Conservation (phyloP, 2,329 filamentous ascomycete genomes). For the Emericellopsis atlantica region DNA sequence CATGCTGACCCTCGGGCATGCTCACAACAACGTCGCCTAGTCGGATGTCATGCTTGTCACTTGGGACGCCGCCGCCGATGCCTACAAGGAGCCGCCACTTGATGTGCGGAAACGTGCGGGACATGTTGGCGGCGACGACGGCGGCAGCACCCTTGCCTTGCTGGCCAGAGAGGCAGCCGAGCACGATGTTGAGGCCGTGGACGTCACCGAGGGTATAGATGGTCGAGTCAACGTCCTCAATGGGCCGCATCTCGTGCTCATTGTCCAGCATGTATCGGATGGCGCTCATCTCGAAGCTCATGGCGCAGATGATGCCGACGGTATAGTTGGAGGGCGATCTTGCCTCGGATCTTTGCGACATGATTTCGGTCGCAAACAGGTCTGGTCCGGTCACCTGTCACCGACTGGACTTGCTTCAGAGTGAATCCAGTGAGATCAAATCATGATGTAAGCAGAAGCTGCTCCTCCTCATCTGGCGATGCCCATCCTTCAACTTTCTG, state of each 20-base stretch:
- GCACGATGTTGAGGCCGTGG: constrained; percentile 18
- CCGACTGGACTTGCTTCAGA: no score
- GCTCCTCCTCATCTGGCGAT: no score
- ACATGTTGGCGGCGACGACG: constrained; percentile 11
- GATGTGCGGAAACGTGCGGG: constrained; percentile 14
- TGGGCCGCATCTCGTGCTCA: constrained; percentile 4
- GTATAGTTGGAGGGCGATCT: constrained; percentile 6
- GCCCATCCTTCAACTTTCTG: no score
- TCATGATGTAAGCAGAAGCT: no score
- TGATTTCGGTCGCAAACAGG: not conserved
- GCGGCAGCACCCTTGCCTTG: constrained; percentile 13
- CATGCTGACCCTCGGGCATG: not conserved
- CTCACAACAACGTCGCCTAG: constrained; percentile 10
- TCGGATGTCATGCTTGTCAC: constrained; percentile 17
- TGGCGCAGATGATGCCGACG: constrained; percentile 30
- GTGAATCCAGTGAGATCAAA: no score
- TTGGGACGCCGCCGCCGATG: constrained; percentile 16
- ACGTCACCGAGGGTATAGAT: not conserved
- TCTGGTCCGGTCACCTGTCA: no score
- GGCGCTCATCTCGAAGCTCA: constrained; percentile 21
- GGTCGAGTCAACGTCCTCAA: not conserved
- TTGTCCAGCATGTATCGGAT: constrained; percentile 23
- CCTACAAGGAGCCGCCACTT: constrained; percentile 18
- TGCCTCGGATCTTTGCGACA: not conserved
- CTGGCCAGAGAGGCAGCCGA: constrained; percentile 13